phyloP scores from a whole-genome alignment of 2,329 filamentous ascomycete species.

The Beauveria pseudobassiana region DNA sequence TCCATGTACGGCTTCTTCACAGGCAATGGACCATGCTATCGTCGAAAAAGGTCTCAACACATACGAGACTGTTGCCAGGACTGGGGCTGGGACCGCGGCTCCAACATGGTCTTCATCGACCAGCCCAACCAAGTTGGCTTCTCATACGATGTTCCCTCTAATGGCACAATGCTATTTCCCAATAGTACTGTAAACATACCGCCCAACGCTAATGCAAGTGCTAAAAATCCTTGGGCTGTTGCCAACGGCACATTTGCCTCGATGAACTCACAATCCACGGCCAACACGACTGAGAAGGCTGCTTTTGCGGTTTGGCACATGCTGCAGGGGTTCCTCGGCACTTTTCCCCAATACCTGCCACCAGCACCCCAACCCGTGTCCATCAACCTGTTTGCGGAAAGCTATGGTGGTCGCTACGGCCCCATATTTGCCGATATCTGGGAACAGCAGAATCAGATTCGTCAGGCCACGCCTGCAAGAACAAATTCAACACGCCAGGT shows the following conservation, averaged over 20 bases:
- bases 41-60: conserved; percentile 38
- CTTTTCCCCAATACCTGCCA: conserved; percentile 52
- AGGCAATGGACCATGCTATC: conserved; percentile 49
- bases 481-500: conserved; percentile 49
- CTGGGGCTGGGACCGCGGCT: conserved; percentile 57
- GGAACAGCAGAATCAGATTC: conserved; percentile 54
- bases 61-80: conserved; percentile 50
- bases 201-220: conserved; percentile 14
- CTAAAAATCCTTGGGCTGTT: conserved; percentile 27
- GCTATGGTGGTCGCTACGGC: conserved; percentile 64
- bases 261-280: conserved; percentile 36
- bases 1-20: conserved; percentile 58
- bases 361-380: conserved; percentile 40
- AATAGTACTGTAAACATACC: conserved; percentile 28
- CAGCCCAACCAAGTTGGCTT: conserved; percentile 66
- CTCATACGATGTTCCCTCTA: conserved; percentile 56
- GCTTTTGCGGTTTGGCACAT: conserved; percentile 59
- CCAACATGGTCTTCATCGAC: conserved; percentile 50
- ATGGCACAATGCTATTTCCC: conserved; percentile 49
- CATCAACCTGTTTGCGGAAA: conserved; percentile 61
- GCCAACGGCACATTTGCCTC: conserved; percentile 61
- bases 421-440: conserved; percentile 53
- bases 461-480: conserved; percentile 40
- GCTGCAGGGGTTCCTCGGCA: conserved; percentile 51
- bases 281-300: conserved; percentile 49